Evolutionary conservation across 768 basidiomycete species (phyloP).

Genomic region (Psilocybe cubensis): DNA sequence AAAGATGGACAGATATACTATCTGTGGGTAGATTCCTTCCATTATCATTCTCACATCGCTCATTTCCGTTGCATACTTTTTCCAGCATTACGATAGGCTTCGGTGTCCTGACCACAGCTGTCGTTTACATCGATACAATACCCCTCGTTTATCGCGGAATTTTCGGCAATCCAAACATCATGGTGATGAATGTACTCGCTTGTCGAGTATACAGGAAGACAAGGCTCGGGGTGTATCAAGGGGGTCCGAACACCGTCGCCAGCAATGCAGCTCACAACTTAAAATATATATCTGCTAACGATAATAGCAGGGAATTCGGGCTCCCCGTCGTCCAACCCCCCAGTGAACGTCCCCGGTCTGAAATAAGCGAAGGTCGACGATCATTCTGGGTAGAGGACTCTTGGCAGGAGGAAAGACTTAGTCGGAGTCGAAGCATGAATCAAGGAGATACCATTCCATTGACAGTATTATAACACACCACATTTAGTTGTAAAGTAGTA

Average conservation of each 20-base stretch:
- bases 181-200: constrained; percentile 20
- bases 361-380: background rate
- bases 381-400: too few species aligned
- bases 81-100: constrained; percentile 8
- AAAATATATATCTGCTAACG: background rate
- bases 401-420: too few species aligned
- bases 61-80: too few species aligned
- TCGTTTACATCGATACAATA: constrained; percentile 1
- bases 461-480: too few species aligned
- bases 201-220: constrained; percentile 21
- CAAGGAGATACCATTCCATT: too few species aligned
- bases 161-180: constrained; percentile 5
- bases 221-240: constrained; percentile 11
- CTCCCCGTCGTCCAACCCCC: background rate
- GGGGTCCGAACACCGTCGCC: background rate
- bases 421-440: too few species aligned
- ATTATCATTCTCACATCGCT: too few species aligned
- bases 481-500: too few species aligned
- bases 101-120: constrained; percentile 4
- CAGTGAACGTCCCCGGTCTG: background rate
- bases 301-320: background rate
- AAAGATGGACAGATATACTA: constrained; percentile 33
- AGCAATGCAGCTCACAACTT: background rate
- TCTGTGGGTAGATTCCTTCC: constrained; percentile 21
- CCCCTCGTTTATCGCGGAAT: constrained; percentile 12